Conservation (phyloP, 1,284 basidiomycete genomes). For the Farysia itapuensis region DNA sequence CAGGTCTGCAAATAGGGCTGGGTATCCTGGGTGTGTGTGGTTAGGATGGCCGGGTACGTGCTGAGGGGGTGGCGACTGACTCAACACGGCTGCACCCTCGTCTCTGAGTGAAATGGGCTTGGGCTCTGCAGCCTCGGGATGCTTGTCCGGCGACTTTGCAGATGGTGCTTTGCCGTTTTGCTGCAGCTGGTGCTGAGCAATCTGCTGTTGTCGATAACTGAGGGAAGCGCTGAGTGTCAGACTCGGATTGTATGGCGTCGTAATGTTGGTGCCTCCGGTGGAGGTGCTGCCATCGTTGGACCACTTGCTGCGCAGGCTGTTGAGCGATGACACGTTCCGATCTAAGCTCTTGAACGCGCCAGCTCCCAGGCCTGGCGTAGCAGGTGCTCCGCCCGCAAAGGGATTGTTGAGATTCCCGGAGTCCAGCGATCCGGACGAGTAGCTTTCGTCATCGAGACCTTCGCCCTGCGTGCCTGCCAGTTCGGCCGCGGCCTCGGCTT, state of each 20-base stretch:
- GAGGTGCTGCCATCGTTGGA: slow-evolving; percentile 6
- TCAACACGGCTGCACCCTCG: neutral
- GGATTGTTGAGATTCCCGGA: neutral
- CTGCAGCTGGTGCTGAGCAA: neutral
- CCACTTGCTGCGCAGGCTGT: slow-evolving; percentile 27
- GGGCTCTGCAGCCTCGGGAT: neutral
- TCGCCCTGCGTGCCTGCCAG: slow-evolving; percentile 1
- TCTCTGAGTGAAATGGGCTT: neutral
- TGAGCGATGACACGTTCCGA: slow-evolving; percentile 25
- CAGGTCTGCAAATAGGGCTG: slow-evolving; percentile 42
- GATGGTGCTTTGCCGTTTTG: neutral
- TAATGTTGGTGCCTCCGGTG: slow-evolving; percentile 14
- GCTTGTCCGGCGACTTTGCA: neutral
- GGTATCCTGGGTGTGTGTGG: slow-evolving; percentile 41
- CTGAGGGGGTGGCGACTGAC: neutral
- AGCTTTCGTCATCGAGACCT: slow-evolving; percentile 1
- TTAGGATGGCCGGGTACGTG: slow-evolving; percentile 31
- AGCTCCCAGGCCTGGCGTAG: slow-evolving; percentile 1
- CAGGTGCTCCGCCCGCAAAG: neutral
- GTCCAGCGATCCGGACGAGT: neutral
- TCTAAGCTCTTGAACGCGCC: slow-evolving; percentile 24
- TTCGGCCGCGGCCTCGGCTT: slow-evolving; percentile 37
- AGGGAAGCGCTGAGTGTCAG: slow-evolving; percentile 25
- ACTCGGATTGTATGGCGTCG: slow-evolving; percentile 25
- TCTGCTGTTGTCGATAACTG: slow-evolving; percentile 18